These are phyloP conservation scores for Solanum tarapatanum DNA, from an alignment of 257 asterid genomes.

Conservation along the genomic window DNA sequence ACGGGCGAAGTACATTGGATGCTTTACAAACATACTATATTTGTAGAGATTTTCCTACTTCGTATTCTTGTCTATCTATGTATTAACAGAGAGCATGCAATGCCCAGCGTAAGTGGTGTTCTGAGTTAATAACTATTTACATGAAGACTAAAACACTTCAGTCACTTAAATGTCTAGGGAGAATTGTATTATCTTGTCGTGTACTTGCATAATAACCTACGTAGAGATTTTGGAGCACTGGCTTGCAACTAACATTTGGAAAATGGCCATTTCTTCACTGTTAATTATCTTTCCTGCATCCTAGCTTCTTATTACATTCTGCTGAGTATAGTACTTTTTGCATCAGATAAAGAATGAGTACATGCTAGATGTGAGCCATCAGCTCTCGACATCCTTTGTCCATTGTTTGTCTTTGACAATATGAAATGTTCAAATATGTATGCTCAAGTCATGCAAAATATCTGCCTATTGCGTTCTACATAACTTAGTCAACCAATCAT, in stretches of 20 bases:
- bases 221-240: background rate
- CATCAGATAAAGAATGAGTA: background rate
- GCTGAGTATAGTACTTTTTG: background rate
- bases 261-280: background rate
- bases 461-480: background rate
- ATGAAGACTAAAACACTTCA: background rate
- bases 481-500: background rate
- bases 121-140: background rate
- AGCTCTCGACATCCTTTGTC: background rate
- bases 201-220: background rate
- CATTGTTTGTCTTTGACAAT: background rate
- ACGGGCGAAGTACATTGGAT: background rate
- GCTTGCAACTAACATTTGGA: background rate
- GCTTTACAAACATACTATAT: background rate
- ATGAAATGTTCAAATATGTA: background rate
- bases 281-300: background rate
- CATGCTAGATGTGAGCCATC: background rate
- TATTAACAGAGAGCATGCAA: background rate
- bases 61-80: background rate
- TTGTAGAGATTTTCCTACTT: background rate
- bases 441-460: background rate
- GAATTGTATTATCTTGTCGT: background rate
- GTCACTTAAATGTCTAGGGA: background rate
- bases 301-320: background rate
- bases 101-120: background rate